Evolutionary conservation across 148 eudicot genomes (phyloP), one percentile per base, ranked within the genome.

Genomic region (Heliosperma pusillum): DNA sequence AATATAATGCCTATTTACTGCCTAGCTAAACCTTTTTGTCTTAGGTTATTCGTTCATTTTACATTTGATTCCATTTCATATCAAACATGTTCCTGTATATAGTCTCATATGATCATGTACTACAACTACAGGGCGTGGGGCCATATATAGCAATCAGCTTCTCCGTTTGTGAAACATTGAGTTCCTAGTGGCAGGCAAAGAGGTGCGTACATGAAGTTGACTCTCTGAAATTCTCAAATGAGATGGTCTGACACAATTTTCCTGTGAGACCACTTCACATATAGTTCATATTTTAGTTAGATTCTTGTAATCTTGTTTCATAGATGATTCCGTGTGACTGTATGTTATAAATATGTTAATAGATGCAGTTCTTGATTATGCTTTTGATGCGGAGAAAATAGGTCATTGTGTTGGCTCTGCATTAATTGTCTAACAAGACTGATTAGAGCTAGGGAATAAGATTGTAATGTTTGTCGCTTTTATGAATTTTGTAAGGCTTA

Each of bases 121-220:
- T 71, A 22, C 73, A 74, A 17, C 66, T 72, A 71, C 84, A 95
- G 99, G 91, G 99, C 78, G 99, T 95, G 74, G 99, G 96, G 71
- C 97, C 99, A 66, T 92, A 89, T 79, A 84, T 95, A 75, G 99
- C 99, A 8, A 92, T 95, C 72, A 95, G 93, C 82, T 95, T 95
- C 80, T 86, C 99, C 2, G 99, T 90, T 63, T 95, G 92, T 77
- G 97, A 95, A 66, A 95, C 94, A 52, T 77, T 83, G 81, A 88
- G 90, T 85, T 83, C 91, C 72, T 87, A 88, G 27, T 92, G 97
- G 99, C 84, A 85, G 29, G 70, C 70, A 22, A 85, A 85, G 24
- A 90, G 97, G 99, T 95, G 77, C 72, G 72, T 24, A 67, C 63
- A 45, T 19, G 20, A 20, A 25, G 25, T 71, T 66, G 63, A 36